These are phyloP conservation scores for Pontederia paniculata DNA, from an alignment of 176 grass and related monocot genomes.

Conservation along the genomic window DNA sequence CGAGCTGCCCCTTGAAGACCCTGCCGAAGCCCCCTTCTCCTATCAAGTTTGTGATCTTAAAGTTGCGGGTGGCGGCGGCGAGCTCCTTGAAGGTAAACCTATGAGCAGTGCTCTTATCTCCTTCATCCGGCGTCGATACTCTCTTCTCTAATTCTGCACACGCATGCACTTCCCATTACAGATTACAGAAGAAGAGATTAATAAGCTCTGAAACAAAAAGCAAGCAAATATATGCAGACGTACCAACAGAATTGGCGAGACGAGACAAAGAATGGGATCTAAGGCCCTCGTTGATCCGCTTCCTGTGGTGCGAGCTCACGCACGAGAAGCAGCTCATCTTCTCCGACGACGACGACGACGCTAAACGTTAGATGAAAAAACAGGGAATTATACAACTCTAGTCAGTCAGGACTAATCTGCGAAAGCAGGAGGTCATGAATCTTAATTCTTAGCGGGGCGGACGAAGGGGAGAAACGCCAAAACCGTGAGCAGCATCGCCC, in stretches of 20 bases:
- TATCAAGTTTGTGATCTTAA: conserved; percentile 25
- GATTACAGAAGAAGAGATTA: neutral
- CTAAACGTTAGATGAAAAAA: neutral
- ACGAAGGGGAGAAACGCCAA: neutral
- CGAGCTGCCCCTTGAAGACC: conserved; percentile 32
- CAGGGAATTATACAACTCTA: no score
- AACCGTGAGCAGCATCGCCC: neutral
- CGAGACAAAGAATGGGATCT: conserved; percentile 10
- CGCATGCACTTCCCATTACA: neutral
- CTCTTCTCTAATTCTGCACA: conserved; percentile 19
- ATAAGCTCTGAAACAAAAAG: neutral
- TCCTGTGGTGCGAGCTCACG: conserved; percentile 1
- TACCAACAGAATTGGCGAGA: conserved; percentile 25
- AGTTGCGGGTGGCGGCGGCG: conserved; percentile 21
- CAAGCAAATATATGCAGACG: neutral
- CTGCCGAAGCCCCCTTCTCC: conserved; percentile 39
- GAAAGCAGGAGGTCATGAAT: no score
- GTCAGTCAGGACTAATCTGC: no score
- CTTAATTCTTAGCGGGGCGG: no score
- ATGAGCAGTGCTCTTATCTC: conserved; percentile 6
- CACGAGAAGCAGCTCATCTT: conserved; percentile 41
- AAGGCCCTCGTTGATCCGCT: neutral
- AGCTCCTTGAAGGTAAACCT: conserved; percentile 26
- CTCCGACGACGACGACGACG: neutral
- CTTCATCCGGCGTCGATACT: conserved; percentile 3